Evolutionary conservation across 2,329 filamentous ascomycete genomes (phyloP).

Genomic region (Byssochlamys sp.): DNA sequence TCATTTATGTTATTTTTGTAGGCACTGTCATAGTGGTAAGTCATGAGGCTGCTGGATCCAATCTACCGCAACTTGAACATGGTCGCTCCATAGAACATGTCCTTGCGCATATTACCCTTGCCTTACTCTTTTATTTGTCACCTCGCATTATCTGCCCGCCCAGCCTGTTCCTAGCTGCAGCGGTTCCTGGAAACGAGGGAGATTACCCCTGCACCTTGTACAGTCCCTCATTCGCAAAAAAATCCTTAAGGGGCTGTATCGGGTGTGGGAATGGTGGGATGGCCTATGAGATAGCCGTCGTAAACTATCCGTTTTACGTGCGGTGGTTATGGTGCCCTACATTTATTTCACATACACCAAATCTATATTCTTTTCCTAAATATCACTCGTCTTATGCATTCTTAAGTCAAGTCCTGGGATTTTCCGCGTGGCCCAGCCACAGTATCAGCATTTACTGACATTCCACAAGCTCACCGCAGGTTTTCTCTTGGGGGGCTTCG

Average conservation of each 20-base stretch:
- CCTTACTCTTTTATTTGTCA: conserved; percentile 21
- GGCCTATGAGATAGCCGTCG: conserved; percentile 56
- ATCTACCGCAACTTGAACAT: not conserved
- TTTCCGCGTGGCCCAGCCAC: not conserved
- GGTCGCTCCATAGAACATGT: not conserved
- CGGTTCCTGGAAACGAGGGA: conserved; percentile 80
- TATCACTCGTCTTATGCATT: conserved; percentile 10
- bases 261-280: conserved; percentile 68
- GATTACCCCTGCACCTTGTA: conserved; percentile 60
- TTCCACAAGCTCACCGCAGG: conserved; percentile 33
- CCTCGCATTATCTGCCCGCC: conserved; percentile 69
- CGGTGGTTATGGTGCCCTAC: conserved; percentile 60
- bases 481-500: conserved; percentile 18
- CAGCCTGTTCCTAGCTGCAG: conserved; percentile 61
- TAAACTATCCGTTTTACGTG: conserved; percentile 46
- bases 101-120: conserved; percentile 1
- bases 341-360: conserved; percentile 28
- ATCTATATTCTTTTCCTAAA: conserved; percentile 11
- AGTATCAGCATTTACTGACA: not conserved
- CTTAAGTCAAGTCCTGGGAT: conserved; percentile 11
- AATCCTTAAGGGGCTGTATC: conserved; percentile 48
- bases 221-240: conserved; percentile 53
- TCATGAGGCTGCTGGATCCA: conserved; percentile 24
- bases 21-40: conserved; percentile 68
- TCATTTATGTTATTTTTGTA: conserved; percentile 71